phyloP scores from a whole-genome alignment of 805 yeast species.

The Kodamaea kakaduensis region DNA sequence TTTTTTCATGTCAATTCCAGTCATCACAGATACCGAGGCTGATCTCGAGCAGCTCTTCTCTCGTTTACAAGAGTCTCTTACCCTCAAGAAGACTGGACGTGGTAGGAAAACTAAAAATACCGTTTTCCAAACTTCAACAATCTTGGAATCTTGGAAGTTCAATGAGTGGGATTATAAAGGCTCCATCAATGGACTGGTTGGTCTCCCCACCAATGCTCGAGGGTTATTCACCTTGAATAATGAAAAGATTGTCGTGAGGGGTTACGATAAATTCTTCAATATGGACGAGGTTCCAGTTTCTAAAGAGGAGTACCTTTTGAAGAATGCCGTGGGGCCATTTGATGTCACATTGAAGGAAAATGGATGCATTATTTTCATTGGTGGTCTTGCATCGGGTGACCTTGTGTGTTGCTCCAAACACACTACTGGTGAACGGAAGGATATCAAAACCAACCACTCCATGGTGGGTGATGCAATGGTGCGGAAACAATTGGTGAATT shows the following conservation, averaged over 20 bases:
- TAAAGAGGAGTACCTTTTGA: constrained; percentile 28
- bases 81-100: constrained; percentile 20
- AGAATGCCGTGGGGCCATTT: constrained; percentile 69
- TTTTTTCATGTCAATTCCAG: not conserved
- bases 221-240: constrained; percentile 64
- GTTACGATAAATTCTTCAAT: constrained; percentile 93
- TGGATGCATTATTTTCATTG: constrained; percentile 84
- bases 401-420: constrained; percentile 88
- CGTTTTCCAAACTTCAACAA: constrained; percentile 10
- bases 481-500: constrained; percentile 44
- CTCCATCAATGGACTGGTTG: constrained; percentile 32
- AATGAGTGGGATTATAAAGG: constrained; percentile 84
- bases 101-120: constrained; percentile 15
- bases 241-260: constrained; percentile 63
- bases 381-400: constrained; percentile 70
- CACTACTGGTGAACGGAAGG: constrained; percentile 68
- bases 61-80: constrained; percentile 17
- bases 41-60: constrained; percentile 15
- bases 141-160: constrained; percentile 63
- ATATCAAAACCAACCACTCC: constrained; percentile 64
- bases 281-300: constrained; percentile 60
- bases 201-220: constrained; percentile 71
- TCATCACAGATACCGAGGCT: constrained; percentile 12
- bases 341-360: constrained; percentile 81
- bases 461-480: constrained; percentile 62